Evolutionary conservation across 1,139 yeast genomes (phyloP).

Genomic region (Kodamaea suecica): DNA sequence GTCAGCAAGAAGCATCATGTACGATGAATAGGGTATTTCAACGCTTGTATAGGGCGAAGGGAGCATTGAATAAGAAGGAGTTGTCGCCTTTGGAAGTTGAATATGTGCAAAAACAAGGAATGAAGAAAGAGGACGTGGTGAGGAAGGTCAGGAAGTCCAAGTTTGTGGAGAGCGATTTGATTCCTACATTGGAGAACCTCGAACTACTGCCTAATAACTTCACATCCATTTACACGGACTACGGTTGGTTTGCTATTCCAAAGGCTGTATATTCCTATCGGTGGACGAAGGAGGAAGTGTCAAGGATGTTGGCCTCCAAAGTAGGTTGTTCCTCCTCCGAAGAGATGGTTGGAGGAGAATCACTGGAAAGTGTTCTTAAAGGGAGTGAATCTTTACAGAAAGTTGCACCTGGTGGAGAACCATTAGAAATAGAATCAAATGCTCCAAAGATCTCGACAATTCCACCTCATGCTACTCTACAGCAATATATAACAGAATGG

Average conservation of each 20-base stretch:
- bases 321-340: too few species aligned
- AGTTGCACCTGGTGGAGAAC: too few species aligned
- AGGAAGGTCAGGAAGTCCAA: slow-evolving; percentile 11
- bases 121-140: slow-evolving; percentile 1
- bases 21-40: not conserved
- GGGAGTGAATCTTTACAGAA: too few species aligned
- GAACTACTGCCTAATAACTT: slow-evolving; percentile 16
- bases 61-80: not conserved
- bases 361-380: too few species aligned
- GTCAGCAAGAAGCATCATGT: not conserved
- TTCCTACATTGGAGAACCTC: slow-evolving; percentile 14
- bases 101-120: not conserved
- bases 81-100: not conserved
- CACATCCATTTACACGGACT: slow-evolving; percentile 23
- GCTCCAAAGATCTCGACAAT: not conserved
- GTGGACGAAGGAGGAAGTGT: slow-evolving; percentile 26
- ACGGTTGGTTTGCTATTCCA: slow-evolving; percentile 37
- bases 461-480: too few species aligned
- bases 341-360: too few species aligned
- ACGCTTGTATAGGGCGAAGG: not conserved
- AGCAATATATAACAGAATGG: slow-evolving; percentile 21
- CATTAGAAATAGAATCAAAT: too few species aligned
- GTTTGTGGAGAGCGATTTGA: slow-evolving; percentile 2
- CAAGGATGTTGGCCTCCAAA: slow-evolving; percentile 6
- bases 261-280: slow-evolving; percentile 23